Percentiles rank a stretch among this genome's conserved stretches.
phyloP scores from a whole-genome alignment of 2,329 filamentous ascomycete genomes.

The Diaporthe citri region DNA sequence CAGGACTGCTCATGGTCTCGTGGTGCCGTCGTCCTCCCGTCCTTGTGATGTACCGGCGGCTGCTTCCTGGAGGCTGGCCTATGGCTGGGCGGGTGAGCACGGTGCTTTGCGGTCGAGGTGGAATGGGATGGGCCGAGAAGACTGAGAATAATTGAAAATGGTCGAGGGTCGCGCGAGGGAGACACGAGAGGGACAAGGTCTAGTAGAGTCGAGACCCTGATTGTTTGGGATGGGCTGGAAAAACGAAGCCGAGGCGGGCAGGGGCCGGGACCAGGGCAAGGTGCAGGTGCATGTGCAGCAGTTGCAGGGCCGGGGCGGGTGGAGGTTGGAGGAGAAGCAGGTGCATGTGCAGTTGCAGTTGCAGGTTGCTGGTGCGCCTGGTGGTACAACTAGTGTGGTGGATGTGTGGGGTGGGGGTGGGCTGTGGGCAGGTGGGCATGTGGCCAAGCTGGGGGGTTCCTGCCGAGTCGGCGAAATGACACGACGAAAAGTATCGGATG shows the following conservation, averaged over 20 bases:
- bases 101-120: neutral
- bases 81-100: neutral
- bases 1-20: conserved; percentile 32
- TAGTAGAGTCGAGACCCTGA: conserved; percentile 26
- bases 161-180: neutral
- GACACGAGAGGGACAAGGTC: neutral
- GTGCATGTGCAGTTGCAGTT: neutral
- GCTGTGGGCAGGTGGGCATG: neutral
- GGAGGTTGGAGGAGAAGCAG: neutral
- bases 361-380: neutral
- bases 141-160: neutral
- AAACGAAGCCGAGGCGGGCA: conserved; percentile 26
- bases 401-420: conserved; percentile 1
- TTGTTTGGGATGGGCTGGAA: conserved; percentile 21
- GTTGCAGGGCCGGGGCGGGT: neutral
- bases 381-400: neutral
- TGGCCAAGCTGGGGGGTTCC: neutral
- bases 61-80: neutral
- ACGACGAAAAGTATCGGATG: neutral
- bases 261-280: neutral
- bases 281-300: conserved; percentile 5
- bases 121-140: neutral
- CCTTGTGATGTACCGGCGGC: neutral
- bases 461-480: neutral
- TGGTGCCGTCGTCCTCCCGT: neutral